Evolutionary conservation across 768 basidiomycete species (phyloP), one percentile per base, ranked within the genome.

Genomic region (Strobilomyces echinocephalus): DNA sequence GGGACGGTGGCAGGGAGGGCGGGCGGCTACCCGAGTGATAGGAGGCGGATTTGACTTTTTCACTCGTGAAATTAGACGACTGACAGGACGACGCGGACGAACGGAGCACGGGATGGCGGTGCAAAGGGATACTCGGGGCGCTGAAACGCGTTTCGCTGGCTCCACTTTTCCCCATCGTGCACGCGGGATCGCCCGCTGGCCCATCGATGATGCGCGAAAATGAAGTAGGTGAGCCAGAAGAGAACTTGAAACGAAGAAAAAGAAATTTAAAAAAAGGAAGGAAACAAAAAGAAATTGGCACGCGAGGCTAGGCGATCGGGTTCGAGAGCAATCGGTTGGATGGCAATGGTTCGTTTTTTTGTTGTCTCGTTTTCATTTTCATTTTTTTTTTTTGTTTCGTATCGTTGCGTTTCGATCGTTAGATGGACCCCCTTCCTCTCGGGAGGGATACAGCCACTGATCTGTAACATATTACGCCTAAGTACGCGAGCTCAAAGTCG

Each of bases 401-500:
- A 7, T 30, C 30, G 30, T 35, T 4, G 3, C 8, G 5, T 7
- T 18, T 24, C 8, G 12, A 20, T 12, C 33, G 21, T 24, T 9
- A n/a, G 11, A 14, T 1, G 5, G 12, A n/a, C 21, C 36, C 31
- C 33, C 40, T 12, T n/a, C 14, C 34, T 34, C 14, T 24, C 4
- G 24, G 11, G 18, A 30, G 30, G 3, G 33, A n/a, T 54, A 49
- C 44, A 54, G 45, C 52, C 52, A 30, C 34, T 21, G 38, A 41
- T 42, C 39, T 36, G 49, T 47, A 40, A 41, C 56, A 48, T 43
- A 16, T 16, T 16, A 31, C 46, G 16, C 50, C 30, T 55, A 30
- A 30, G 30, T 30, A 60, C 36, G 42, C 59, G 60, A 58, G 56
- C 51, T 12, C 50, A 43, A 57, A 24, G 24, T 24, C 24, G 24